Evolutionary conservation across 2,329 filamentous ascomycete genomes (phyloP).

Genomic region (Ophiostoma novo-ulmi): DNA sequence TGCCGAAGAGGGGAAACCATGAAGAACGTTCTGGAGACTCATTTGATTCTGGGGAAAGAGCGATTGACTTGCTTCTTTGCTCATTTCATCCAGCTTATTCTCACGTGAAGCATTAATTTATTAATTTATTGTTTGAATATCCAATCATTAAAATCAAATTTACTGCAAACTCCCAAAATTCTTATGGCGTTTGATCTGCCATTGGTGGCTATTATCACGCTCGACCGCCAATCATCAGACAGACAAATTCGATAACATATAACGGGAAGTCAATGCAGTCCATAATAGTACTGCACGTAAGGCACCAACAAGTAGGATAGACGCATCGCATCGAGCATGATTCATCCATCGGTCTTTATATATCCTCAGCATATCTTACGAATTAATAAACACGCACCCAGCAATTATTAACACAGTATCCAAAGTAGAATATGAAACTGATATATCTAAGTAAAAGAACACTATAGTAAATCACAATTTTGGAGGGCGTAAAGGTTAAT

Average conservation of each 20-base stretch:
- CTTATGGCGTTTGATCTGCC: background rate
- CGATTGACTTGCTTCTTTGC: background rate
- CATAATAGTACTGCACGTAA: background rate
- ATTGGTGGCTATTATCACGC: background rate
- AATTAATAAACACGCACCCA: too few relatives aligned
- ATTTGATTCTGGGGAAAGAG: background rate
- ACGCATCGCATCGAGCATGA: background rate
- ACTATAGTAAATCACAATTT: too few relatives aligned
- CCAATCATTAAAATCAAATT: background rate
- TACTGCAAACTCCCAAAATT: background rate
- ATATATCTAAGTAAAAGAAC: too few relatives aligned
- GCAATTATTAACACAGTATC: too few relatives aligned
- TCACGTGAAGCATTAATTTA: background rate
- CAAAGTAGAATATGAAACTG: too few relatives aligned
- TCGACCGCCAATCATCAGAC: background rate
- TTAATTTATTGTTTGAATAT: background rate
- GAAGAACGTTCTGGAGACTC: slow-evolving; percentile 4
- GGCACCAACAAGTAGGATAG: too few relatives aligned
- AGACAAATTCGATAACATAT: background rate
- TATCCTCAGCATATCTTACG: background rate
- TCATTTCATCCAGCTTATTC: background rate
- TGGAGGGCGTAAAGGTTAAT: too few relatives aligned
- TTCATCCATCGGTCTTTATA: background rate
- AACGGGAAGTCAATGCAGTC: background rate
- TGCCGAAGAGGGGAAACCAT: slow-evolving; percentile 9